Percentiles rank a stretch among this genome's conserved stretches.
Conservation (phyloP, 2,329 filamentous ascomycete genomes). For the Neofusicoccum umdonicola region DNA sequence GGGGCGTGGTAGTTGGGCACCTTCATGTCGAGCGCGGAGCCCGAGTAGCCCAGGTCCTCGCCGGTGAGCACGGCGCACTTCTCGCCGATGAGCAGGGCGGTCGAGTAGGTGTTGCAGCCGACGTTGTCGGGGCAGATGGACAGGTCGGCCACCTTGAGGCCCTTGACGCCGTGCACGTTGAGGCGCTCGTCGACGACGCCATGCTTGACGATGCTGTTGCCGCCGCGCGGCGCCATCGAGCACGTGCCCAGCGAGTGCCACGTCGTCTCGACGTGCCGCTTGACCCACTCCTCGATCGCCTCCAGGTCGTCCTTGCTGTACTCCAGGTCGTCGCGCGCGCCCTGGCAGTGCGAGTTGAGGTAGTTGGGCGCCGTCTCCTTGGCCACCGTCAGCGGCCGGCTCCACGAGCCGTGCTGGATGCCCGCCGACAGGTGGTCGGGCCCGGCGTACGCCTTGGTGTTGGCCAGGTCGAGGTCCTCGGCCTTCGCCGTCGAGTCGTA, state of each 20-base stretch:
- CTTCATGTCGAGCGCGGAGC: conserved; percentile 73
- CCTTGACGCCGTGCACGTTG: conserved; percentile 74
- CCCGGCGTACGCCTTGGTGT: conserved; percentile 73
- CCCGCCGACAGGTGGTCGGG: conserved; percentile 69
- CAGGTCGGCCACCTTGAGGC: conserved; percentile 73
- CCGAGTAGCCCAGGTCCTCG: conserved; percentile 73
- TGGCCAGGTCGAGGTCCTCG: conserved; percentile 70
- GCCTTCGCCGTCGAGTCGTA: conserved; percentile 69
- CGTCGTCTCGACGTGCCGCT: conserved; percentile 69
- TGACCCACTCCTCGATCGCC: conserved; percentile 64
- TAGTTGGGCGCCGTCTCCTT: conserved; percentile 48
- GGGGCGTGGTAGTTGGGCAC: conserved; percentile 53
- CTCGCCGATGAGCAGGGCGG: conserved; percentile 72
- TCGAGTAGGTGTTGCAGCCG: conserved; percentile 60
- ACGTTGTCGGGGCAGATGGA: conserved; percentile 78
- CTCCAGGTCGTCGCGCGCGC: conserved; percentile 61
- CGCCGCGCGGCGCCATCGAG: conserved; percentile 73
- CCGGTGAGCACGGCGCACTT: conserved; percentile 68
- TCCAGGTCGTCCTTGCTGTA: conserved; percentile 64
- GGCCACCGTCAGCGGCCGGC: conserved; percentile 56
- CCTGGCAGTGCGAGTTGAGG: conserved; percentile 64
- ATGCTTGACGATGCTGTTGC: conserved; percentile 78
- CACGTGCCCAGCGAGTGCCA: conserved; percentile 70
- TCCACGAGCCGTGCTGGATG: conserved; percentile 71
- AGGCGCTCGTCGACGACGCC: conserved; percentile 74